These are phyloP conservation scores for Claviceps capensis DNA, from an alignment of 2,329 filamentous ascomycete genomes.

Conservation along the genomic window DNA sequence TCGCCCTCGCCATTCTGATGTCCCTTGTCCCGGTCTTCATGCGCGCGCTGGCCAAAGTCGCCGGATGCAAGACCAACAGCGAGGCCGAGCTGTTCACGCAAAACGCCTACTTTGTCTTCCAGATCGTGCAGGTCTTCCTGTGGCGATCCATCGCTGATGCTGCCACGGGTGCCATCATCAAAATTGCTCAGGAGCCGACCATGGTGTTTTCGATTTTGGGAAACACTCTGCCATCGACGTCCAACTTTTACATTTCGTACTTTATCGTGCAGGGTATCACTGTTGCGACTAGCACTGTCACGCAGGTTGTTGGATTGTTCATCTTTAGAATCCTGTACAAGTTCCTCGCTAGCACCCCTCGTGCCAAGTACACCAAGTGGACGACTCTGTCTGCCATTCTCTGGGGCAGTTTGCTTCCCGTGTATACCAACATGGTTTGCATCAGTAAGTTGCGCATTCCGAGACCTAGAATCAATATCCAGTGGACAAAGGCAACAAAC, in stretches of 20 bases:
- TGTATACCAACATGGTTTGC: constrained; percentile 60
- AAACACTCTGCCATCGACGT: constrained; percentile 60
- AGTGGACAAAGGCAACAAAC: constrained; percentile 7
- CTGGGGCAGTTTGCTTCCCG: constrained; percentile 65
- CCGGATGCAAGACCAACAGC: constrained; percentile 66
- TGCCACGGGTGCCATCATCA: constrained; percentile 52
- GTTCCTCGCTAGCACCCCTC: constrained; percentile 60
- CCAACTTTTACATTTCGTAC: constrained; percentile 89
- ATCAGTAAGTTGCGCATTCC: constrained; percentile 35
- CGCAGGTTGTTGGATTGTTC: constrained; percentile 53
- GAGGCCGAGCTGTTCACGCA: constrained; percentile 80
- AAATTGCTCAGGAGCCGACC: constrained; percentile 50
- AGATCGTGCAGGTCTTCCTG: constrained; percentile 87
- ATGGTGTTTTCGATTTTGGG: constrained; percentile 53
- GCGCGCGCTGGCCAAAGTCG: constrained; percentile 58
- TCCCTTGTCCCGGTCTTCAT: constrained; percentile 57
- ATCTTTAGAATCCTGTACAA: constrained; percentile 55
- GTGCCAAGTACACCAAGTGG: constrained; percentile 67
- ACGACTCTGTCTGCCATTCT: constrained; percentile 51
- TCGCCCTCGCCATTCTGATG: constrained; percentile 72
- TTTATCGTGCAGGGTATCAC: constrained; percentile 76
- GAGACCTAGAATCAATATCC: no score
- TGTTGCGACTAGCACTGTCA: constrained; percentile 57
- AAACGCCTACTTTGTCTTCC: constrained; percentile 83
- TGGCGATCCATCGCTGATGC: constrained; percentile 72